Percentiles rank a stretch among this genome's conserved stretches.
phyloP scores from a whole-genome alignment of 1,284 basidiomycete genomes.

The Heterobasidion annosum region DNA sequence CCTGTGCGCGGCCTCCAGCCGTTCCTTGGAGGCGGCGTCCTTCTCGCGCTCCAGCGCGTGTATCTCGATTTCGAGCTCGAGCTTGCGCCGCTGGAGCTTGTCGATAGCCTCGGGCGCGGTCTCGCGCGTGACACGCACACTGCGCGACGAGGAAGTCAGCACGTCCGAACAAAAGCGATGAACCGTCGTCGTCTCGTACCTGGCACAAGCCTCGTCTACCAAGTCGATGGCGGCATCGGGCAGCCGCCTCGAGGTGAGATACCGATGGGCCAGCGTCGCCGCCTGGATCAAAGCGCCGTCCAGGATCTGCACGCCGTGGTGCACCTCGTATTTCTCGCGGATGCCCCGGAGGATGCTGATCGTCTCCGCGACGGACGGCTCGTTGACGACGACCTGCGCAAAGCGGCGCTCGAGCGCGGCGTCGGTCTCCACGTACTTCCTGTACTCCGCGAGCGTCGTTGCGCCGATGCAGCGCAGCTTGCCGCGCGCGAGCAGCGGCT shows the following conservation, averaged over 20 bases:
- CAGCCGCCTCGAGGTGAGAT: slow-evolving; percentile 78
- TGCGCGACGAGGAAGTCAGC: slow-evolving; percentile 19
- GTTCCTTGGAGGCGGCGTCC: slow-evolving; percentile 84
- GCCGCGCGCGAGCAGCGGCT: slow-evolving; percentile 85
- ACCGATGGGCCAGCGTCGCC: slow-evolving; percentile 90
- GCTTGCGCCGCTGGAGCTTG: slow-evolving; percentile 84
- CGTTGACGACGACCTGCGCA: slow-evolving; percentile 89
- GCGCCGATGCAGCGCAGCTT: slow-evolving; percentile 90
- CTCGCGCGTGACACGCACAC: slow-evolving; percentile 89
- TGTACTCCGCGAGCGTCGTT: slow-evolving; percentile 89
- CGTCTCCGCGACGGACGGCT: slow-evolving; percentile 86
- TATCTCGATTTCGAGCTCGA: slow-evolving; percentile 93
- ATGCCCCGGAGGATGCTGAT: slow-evolving; percentile 92
- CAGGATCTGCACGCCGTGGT: slow-evolving; percentile 87
- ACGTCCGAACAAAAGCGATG: slow-evolving; percentile 1
- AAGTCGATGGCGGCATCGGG: slow-evolving; percentile 92
- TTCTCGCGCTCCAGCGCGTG: slow-evolving; percentile 94
- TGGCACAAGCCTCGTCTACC: slow-evolving; percentile 90
- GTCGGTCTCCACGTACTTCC: slow-evolving; percentile 94
- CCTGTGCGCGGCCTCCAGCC: slow-evolving; percentile 72
- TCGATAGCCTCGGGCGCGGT: slow-evolving; percentile 95
- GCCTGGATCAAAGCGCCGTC: slow-evolving; percentile 89
- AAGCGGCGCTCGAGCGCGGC: slow-evolving; percentile 93
- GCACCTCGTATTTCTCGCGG: slow-evolving; percentile 75
- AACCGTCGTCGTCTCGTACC: slow-evolving; percentile 28